Percentiles rank a stretch among this genome's conserved stretches.
Conservation (phyloP, 2,329 filamentous ascomycete species). For the Bipolaris bicolor region DNA sequence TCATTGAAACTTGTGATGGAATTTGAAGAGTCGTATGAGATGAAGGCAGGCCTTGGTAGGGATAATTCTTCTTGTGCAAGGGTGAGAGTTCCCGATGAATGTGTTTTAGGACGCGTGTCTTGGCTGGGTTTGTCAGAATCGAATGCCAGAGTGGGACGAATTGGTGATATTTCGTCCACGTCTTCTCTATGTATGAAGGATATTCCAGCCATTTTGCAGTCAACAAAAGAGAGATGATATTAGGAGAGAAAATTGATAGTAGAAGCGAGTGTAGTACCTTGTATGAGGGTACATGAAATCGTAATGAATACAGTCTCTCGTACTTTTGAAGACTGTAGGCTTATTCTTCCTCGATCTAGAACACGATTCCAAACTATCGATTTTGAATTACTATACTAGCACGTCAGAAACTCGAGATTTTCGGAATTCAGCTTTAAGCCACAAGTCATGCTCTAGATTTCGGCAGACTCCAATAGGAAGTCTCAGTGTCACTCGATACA, state of each 20-base stretch:
- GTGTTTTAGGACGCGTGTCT: background rate
- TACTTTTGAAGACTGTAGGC: background rate
- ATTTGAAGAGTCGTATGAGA: background rate
- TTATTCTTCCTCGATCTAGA: background rate
- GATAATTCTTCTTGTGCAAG: background rate
- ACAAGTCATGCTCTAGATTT: slow-evolving; percentile 4
- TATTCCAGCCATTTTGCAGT: background rate
- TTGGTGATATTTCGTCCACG: background rate
- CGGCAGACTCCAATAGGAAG: background rate
- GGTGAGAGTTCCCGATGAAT: background rate
- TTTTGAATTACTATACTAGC: background rate
- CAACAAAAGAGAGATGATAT: background rate
- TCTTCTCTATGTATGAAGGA: background rate
- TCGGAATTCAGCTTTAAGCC: slow-evolving; percentile 4
- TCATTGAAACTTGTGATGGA: slow-evolving; percentile 1
- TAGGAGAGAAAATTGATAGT: background rate
- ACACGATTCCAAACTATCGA: background rate
- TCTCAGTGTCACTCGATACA: background rate
- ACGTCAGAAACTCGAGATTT: background rate
- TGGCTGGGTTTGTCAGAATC: background rate
- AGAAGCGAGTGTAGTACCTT: background rate
- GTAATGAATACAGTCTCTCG: background rate
- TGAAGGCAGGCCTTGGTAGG: background rate
- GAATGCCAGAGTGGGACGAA: background rate
- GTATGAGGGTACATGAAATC: background rate